A percentile compares a stretch with the other conserved stretches of the same genome.
These are phyloP conservation scores for Berkeleyomyces rouxiae DNA, from an alignment of 2,329 filamentous ascomycete species.

Conservation along the genomic window DNA sequence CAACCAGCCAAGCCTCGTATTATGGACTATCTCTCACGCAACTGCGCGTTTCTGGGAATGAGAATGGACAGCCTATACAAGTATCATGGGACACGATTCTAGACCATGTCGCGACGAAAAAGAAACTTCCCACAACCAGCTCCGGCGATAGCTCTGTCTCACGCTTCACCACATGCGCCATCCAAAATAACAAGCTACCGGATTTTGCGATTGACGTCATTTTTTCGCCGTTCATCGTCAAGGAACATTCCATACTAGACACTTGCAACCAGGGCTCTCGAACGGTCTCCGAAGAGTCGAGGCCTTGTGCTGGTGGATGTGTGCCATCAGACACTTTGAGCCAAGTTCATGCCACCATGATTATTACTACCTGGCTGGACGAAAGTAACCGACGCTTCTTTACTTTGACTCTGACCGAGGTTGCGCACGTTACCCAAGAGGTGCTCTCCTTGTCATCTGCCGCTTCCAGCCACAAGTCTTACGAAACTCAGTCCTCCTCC, in stretches of 20 bases:
- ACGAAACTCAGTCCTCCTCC: not conserved
- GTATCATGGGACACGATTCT: slow-evolving; percentile 43
- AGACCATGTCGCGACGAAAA: slow-evolving; percentile 29
- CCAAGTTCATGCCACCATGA: slow-evolving; percentile 52
- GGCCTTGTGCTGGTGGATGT: not conserved
- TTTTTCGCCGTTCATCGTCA: not conserved
- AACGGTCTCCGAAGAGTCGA: not conserved
- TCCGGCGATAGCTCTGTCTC: not conserved
- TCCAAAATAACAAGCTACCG: slow-evolving; percentile 5
- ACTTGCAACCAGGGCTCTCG: slow-evolving; percentile 17
- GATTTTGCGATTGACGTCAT: slow-evolving; percentile 11
- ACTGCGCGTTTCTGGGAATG: slow-evolving; percentile 56
- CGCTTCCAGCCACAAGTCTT: not conserved
- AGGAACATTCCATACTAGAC: not conserved
- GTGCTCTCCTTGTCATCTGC: not conserved
- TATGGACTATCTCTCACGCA: slow-evolving; percentile 36
- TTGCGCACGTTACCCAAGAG: not conserved
- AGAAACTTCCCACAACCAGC: not conserved
- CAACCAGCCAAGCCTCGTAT: not conserved
- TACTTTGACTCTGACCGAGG: slow-evolving; percentile 52
- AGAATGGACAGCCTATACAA: slow-evolving; percentile 46
- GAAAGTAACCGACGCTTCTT: slow-evolving; percentile 52
- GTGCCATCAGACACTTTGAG: slow-evolving; percentile 15
- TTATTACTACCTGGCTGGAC: slow-evolving; percentile 55
- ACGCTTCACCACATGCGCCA: not conserved